Evolutionary conservation across 2,329 filamentous ascomycete species (phyloP).

Genomic region (Erysiphe pulchra): DNA sequence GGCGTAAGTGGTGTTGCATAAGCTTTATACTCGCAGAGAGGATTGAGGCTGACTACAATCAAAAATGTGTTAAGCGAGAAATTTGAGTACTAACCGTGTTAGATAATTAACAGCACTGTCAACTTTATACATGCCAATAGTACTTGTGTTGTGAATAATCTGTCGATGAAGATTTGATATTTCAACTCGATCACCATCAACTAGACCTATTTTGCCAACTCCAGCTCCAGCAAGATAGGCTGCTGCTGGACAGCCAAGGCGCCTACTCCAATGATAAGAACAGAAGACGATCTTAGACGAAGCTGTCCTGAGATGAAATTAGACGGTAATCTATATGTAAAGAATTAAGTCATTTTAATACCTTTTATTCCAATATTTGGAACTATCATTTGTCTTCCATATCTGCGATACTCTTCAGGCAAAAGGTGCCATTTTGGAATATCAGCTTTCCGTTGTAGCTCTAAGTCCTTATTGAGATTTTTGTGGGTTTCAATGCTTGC

Average conservation of each 20-base stretch:
- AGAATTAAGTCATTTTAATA: constrained; percentile 11
- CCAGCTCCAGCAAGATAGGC: constrained; percentile 83
- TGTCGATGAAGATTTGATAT: constrained; percentile 81
- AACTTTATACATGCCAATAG: constrained; percentile 55
- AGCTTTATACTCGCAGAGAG: constrained; percentile 34
- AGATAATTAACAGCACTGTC: constrained; percentile 43
- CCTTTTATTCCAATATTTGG: constrained; percentile 55
- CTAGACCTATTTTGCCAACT: constrained; percentile 55
- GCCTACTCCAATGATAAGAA: constrained; percentile 68
- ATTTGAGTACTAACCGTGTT: constrained; percentile 14
- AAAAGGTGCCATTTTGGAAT: constrained; percentile 37
- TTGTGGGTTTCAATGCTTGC: constrained; percentile 9
- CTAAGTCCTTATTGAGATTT: background rate
- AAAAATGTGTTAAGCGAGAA: background rate
- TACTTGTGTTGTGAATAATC: constrained; percentile 47
- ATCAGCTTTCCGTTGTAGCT: background rate
- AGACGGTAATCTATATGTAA: background rate
- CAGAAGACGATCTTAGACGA: constrained; percentile 37
- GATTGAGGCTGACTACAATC: constrained; percentile 34
- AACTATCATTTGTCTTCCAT: constrained; percentile 77
- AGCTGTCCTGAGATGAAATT: constrained; percentile 41
- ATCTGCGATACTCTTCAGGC: constrained; percentile 55
- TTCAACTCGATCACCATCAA: constrained; percentile 77
- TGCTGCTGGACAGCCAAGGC: constrained; percentile 74
- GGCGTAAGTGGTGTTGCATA: constrained; percentile 41